phyloP scores from a whole-genome alignment of 495 filamentous ascomycete species.

The Astrothelium macrocarpum region DNA sequence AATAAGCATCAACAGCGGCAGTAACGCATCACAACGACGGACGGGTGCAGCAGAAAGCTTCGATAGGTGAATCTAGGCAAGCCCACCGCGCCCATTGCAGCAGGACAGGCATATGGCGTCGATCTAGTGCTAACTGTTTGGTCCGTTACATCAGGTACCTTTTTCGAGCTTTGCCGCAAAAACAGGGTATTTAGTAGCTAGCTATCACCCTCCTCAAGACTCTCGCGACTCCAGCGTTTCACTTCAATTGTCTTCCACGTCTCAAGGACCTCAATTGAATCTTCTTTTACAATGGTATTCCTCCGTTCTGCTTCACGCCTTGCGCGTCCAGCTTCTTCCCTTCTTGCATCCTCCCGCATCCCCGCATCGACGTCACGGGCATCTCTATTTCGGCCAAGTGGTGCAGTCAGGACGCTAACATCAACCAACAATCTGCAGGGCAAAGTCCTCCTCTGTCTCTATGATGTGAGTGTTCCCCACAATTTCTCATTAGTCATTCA shows the following conservation, averaged over 20 bases:
- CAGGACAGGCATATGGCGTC: not conserved
- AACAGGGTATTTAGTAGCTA: slow-evolving; percentile 2
- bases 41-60: not conserved
- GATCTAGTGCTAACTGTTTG: slow-evolving; percentile 5
- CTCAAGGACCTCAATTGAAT: not conserved
- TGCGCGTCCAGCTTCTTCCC: slow-evolving; percentile 48
- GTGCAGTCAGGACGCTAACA: slow-evolving; percentile 45
- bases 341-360: slow-evolving; percentile 36
- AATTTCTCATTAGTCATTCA: slow-evolving; percentile 7
- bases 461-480: slow-evolving; percentile 51
- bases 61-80: not conserved
- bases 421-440: slow-evolving; percentile 50
- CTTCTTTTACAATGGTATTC: slow-evolving; percentile 58
- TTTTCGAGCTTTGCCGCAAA: not conserved
- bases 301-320: slow-evolving; percentile 49
- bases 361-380: slow-evolving; percentile 29
- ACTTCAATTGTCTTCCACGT: not conserved
- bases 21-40: not conserved
- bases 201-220: not conserved
- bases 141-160: not conserved
- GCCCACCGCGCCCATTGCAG: not conserved
- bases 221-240: not conserved
- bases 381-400: slow-evolving; percentile 25
- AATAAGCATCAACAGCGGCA: not conserved
- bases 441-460: slow-evolving; percentile 65